These are phyloP conservation scores for Microstegium vimineum DNA, from an alignment of 176 grass and related monocot genomes.

Conservation along the genomic window DNA sequence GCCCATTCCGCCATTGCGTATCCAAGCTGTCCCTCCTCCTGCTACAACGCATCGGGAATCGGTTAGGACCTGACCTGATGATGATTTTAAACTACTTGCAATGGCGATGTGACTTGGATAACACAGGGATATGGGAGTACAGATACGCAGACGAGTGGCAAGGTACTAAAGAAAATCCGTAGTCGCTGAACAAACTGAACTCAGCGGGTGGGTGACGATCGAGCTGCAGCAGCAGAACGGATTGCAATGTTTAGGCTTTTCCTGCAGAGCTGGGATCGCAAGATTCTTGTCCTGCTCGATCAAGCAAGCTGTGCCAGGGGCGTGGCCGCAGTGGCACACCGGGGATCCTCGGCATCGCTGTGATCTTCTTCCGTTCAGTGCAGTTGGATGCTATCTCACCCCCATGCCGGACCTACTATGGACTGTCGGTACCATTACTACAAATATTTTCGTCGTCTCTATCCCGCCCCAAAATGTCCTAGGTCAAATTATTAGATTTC, in stretches of 20 bases:
- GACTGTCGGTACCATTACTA: neutral
- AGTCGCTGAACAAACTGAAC: neutral
- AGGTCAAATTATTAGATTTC: too few species aligned
- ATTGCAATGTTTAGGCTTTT: neutral
- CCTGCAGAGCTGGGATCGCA: neutral
- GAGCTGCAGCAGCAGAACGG: neutral
- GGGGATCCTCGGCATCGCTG: neutral
- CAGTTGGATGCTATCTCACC: neutral
- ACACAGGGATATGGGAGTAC: neutral
- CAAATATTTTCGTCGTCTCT: too few species aligned
- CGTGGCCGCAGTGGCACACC: neutral
- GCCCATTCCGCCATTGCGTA: neutral
- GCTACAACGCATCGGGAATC: neutral
- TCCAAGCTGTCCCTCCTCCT: neutral
- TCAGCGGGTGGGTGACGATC: too few species aligned
- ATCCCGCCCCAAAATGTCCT: too few species aligned
- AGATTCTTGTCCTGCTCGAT: neutral
- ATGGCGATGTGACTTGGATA: neutral
- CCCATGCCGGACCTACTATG: neutral
- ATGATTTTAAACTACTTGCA: neutral
- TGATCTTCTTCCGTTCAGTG: neutral
- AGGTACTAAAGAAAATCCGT: neutral
- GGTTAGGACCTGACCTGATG: neutral
- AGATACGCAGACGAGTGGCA: neutral
- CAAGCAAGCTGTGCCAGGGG: neutral